Conservation (phyloP, 2,329 filamentous ascomycete species). For the Aspergillus neoniger region DNA sequence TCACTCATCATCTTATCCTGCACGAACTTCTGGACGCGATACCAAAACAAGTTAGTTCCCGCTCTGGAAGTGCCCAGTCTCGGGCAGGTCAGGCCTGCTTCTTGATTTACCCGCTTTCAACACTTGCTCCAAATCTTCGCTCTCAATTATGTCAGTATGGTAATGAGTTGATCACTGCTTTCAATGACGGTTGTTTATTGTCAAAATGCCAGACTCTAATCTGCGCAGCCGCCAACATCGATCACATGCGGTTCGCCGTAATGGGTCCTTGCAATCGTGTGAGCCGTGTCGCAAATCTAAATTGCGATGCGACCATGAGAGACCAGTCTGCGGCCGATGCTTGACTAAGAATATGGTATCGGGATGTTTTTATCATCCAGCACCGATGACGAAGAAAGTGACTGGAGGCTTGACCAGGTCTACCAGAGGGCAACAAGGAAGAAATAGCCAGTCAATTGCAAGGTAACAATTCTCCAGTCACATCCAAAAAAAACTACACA, state of each 20-base stretch:
- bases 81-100: background rate
- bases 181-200: background rate
- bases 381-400: conserved; percentile 40
- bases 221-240: background rate
- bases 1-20: too few relatives aligned
- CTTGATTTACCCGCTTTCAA: background rate
- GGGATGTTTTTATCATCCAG: conserved; percentile 41
- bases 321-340: conserved; percentile 38
- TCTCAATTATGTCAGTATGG: background rate
- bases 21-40: background rate
- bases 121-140: background rate
- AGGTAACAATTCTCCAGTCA: conserved; percentile 19
- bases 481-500: background rate
- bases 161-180: background rate
- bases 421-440: conserved; percentile 16
- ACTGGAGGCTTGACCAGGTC: conserved; percentile 15
- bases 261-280: conserved; percentile 41
- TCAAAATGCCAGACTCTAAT: background rate
- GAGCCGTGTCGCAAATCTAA: conserved; percentile 43
- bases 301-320: conserved; percentile 38
- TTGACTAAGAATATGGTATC: conserved; percentile 31
- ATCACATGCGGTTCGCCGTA: conserved; percentile 36
- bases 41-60: background rate
- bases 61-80: background rate
- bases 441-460: conserved; percentile 25